Evolutionary conservation across 192 early-diverging fungal genomes (phyloP).

Genomic region (Rhizophagus sp.): DNA sequence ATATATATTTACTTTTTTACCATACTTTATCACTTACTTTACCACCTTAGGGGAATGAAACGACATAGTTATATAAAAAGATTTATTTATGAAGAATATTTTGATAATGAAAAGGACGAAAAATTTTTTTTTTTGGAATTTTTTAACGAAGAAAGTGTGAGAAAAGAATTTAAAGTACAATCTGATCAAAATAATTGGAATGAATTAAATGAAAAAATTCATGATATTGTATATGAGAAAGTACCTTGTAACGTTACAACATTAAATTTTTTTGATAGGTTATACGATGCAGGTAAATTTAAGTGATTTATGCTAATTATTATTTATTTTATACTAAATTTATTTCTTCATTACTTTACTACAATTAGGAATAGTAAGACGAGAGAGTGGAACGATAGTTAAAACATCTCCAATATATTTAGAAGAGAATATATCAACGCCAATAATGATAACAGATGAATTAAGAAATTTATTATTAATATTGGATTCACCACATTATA

Average conservation of each 20-base stretch:
- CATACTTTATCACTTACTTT: not conserved
- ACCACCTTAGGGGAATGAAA: not conserved
- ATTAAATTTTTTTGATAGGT: conserved; percentile 2
- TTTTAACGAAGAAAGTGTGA: not conserved
- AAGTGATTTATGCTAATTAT: not conserved
- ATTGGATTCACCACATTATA: not conserved
- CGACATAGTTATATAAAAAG: conserved; percentile 1
- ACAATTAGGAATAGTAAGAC: not conserved
- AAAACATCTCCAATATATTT: not conserved
- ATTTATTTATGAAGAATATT: conserved; percentile 14
- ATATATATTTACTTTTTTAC: not conserved
- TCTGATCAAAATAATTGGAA: not conserved
- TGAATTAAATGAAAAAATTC: not conserved
- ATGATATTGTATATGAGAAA: not conserved
- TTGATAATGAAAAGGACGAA: not conserved
- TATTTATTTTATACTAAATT: not conserved
- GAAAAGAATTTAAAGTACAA: not conserved
- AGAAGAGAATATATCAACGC: not conserved
- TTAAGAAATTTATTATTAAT: not conserved
- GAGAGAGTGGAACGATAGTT: not conserved
- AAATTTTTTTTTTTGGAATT: not conserved
- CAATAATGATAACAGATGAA: not conserved
- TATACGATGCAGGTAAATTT: not conserved
- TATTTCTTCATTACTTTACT: not conserved
- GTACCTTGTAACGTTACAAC: not conserved